A percentile compares a stretch with the other conserved stretches of the same genome.
Evolutionary conservation across 768 basidiomycete genomes (phyloP).

Genomic region (Kwoniella mangroviensis): DNA sequence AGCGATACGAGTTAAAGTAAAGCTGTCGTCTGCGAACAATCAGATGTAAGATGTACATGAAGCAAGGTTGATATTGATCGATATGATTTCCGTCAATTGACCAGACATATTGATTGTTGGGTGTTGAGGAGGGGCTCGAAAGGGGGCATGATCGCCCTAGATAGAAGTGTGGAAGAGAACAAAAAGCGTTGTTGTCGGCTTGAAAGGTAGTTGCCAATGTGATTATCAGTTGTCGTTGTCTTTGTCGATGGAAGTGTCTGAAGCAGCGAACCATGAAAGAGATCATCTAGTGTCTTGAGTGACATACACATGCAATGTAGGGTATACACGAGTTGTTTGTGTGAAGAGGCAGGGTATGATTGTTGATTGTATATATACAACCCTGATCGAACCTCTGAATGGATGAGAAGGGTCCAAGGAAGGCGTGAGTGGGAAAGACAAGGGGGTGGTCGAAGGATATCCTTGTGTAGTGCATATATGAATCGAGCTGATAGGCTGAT

Average conservation of each 20-base stretch:
- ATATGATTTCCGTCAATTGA: background rate
- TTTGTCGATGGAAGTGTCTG: constrained; percentile 8
- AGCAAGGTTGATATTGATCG: background rate
- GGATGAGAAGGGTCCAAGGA: background rate
- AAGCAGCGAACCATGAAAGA: constrained; percentile 20
- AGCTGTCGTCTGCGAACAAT: background rate
- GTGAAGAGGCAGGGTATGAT: background rate
- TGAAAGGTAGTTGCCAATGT: background rate
- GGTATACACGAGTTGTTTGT: background rate
- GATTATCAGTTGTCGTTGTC: background rate
- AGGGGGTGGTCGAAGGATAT: background rate
- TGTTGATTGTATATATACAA: background rate
- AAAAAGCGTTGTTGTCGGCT: constrained; percentile 13
- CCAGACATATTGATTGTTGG: constrained; percentile 2
- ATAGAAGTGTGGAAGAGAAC: background rate
- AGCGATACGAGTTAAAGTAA: too few relatives aligned
- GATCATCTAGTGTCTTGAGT: background rate
- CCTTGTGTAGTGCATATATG: background rate
- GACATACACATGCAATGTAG: background rate
- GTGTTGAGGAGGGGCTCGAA: too few relatives aligned
- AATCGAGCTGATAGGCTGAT: background rate
- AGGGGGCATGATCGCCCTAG: background rate
- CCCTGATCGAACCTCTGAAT: background rate
- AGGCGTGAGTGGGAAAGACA: background rate
- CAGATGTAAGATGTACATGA: background rate